Conservation (phyloP, 1,284 basidiomycete genomes). For the Leccinum insolens region DNA sequence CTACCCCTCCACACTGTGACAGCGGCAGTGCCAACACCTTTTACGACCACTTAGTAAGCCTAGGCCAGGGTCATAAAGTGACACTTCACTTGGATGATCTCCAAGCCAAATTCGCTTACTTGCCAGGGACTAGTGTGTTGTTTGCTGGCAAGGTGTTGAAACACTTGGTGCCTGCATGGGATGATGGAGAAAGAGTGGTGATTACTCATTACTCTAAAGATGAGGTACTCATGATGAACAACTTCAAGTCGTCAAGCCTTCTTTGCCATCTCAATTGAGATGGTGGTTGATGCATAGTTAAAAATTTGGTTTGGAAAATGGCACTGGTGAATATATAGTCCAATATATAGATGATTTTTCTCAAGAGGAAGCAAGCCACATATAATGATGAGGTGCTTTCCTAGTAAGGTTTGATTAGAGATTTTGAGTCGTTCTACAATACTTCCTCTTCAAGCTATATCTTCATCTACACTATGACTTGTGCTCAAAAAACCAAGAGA, state of each 20-base stretch:
- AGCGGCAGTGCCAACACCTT: too few species aligned
- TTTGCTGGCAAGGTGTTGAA: background rate
- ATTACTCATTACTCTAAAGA: slow-evolving; percentile 16
- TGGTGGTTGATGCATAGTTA: slow-evolving; percentile 1
- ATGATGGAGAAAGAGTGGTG: slow-evolving; percentile 7
- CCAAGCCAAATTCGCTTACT: too few species aligned
- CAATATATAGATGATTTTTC: background rate
- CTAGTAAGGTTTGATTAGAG: background rate
- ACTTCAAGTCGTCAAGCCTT: slow-evolving; percentile 3
- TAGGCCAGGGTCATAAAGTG: too few species aligned
- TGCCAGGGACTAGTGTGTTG: background rate
- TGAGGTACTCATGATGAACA: slow-evolving; percentile 12
- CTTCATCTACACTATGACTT: background rate
- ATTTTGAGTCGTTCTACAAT: background rate
- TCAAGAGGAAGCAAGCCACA: background rate
- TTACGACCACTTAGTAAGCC: too few species aligned
- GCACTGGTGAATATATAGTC: background rate
- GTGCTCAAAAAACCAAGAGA: background rate
- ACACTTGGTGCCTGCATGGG: slow-evolving; percentile 4
- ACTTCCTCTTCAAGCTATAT: background rate
- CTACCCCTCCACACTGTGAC: too few species aligned
- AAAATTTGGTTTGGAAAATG: background rate
- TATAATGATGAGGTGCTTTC: background rate
- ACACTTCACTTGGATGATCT: too few species aligned
- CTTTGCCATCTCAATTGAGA: background rate